Percentiles rank a stretch among this genome's conserved stretches.
These are phyloP conservation scores for Leishmania braziliensis DNA, from an alignment of 208 protist species.

Conservation along the genomic window DNA sequence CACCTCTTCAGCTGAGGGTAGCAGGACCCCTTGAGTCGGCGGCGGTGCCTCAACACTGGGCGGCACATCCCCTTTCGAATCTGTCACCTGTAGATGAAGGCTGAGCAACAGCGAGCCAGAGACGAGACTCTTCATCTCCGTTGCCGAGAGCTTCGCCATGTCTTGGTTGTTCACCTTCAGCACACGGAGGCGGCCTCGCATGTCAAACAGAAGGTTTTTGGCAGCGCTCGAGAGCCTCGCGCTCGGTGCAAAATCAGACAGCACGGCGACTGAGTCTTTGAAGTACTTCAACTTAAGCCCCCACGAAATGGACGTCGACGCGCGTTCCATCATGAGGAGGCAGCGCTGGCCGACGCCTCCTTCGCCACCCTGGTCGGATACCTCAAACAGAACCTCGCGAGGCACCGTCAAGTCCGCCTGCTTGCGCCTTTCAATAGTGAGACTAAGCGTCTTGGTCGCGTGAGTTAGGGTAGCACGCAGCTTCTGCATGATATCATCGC, in stretches of 20 bases:
- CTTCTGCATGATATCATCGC: constrained; percentile 18
- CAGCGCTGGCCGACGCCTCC: constrained; percentile 49
- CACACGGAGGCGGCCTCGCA: constrained; percentile 41
- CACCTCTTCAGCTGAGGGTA: background rate
- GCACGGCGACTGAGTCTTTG: background rate
- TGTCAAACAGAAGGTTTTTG: constrained; percentile 48
- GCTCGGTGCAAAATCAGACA: constrained; percentile 33
- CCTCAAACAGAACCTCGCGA: constrained; percentile 57
- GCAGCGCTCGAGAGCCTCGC: constrained; percentile 47
- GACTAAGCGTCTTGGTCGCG: constrained; percentile 18
- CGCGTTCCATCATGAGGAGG: constrained; percentile 55
- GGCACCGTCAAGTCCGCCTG: constrained; percentile 35
- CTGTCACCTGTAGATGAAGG: constrained; percentile 37
- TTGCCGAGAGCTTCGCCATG: constrained; percentile 17
- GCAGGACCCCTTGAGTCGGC: background rate
- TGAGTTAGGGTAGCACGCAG: constrained; percentile 19
- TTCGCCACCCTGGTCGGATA: constrained; percentile 56
- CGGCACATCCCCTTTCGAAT: constrained; percentile 12
- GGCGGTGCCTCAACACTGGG: background rate
- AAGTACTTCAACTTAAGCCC: constrained; percentile 40
- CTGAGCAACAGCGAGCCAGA: constrained; percentile 30
- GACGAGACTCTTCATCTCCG: constrained; percentile 17
- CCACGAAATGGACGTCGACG: constrained; percentile 51
- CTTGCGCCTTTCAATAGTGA: constrained; percentile 32
- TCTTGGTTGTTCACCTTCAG: constrained; percentile 47